phyloP scores from a whole-genome alignment of 371 early-diverging fungal genomes.

The Dipsacomyces acuminosporus region DNA sequence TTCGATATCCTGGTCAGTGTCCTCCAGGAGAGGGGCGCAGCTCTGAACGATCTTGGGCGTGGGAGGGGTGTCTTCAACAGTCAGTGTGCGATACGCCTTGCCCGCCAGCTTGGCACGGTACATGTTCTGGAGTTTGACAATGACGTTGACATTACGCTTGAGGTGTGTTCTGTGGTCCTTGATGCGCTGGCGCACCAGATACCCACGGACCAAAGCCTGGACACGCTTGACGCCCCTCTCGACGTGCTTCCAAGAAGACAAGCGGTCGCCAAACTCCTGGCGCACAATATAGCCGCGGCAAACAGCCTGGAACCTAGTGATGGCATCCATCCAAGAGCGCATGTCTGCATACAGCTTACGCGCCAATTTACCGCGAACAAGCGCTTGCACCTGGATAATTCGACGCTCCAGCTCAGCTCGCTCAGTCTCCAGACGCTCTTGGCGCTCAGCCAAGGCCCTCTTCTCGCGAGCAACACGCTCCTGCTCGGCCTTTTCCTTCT shows the following conservation, averaged over 20 bases:
- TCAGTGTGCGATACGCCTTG: slow-evolving; percentile 75
- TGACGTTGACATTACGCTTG: slow-evolving; percentile 61
- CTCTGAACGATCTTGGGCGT: slow-evolving; percentile 70
- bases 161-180: slow-evolving; percentile 59
- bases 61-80: slow-evolving; percentile 70
- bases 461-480: slow-evolving; percentile 4
- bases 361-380: slow-evolving; percentile 56
- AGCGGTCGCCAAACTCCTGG: slow-evolving; percentile 45
- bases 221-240: slow-evolving; percentile 49
- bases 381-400: slow-evolving; percentile 51
- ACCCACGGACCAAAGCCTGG: slow-evolving; percentile 69
- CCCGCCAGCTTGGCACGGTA: slow-evolving; percentile 75
- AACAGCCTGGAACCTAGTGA: slow-evolving; percentile 60
- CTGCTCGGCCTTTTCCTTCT: slow-evolving; percentile 6
- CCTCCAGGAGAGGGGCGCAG: slow-evolving; percentile 86
- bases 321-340: slow-evolving; percentile 47
- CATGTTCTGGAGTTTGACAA: slow-evolving; percentile 80
- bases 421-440: slow-evolving; percentile 33
- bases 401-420: slow-evolving; percentile 45
- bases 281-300: slow-evolving; percentile 57
- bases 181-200: slow-evolving; percentile 56
- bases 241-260: slow-evolving; percentile 35
- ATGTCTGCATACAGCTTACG: slow-evolving; percentile 51
- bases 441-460: slow-evolving; percentile 2
- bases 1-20: slow-evolving; percentile 87